A percentile compares a stretch with the other conserved stretches of the same genome.
Evolutionary conservation across 179 eudicot genomes (phyloP).

Genomic region (Pouteria campechiana): DNA sequence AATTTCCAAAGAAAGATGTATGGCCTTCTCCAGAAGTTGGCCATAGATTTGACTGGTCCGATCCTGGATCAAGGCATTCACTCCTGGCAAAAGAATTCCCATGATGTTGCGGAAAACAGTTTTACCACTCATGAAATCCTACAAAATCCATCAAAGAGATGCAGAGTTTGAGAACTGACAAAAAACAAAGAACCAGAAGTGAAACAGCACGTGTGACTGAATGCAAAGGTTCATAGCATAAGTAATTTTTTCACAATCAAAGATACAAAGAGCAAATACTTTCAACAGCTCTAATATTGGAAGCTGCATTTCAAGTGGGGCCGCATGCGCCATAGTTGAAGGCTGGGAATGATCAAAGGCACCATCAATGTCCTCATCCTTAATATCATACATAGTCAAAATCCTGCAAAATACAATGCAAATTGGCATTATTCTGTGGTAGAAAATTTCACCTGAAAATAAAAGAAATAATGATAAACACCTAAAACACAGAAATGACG

Average conservation of each 20-base stretch:
- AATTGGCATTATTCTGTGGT: too few species aligned
- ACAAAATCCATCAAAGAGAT: too few species aligned
- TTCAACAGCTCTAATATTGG: conserved; percentile 83
- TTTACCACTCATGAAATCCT: conserved; percentile 99
- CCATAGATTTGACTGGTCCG: conserved; percentile 88
- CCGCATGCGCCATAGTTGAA: conserved; percentile 46
- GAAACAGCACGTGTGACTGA: background rate
- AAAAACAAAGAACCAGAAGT: too few species aligned
- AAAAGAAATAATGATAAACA: too few species aligned
- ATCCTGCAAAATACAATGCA: too few species aligned
- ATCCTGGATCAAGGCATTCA: conserved; percentile 60
- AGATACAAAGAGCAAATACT: conserved; percentile 25
- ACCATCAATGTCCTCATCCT: conserved; percentile 69
- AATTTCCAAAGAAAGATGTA: conserved; percentile 70
- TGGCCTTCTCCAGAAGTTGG: conserved; percentile 69
- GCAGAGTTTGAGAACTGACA: too few species aligned
- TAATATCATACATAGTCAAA: conserved; percentile 62
- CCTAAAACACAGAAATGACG: too few species aligned
- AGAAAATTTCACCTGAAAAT: too few species aligned
- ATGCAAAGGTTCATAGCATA: background rate
- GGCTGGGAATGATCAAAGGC: conserved; percentile 46
- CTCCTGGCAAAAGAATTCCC: conserved; percentile 85
- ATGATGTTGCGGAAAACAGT: conserved; percentile 77
- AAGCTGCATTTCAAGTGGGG: conserved; percentile 71
- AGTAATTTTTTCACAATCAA: background rate